phyloP scores from a whole-genome alignment of 2,329 filamentous ascomycete genomes.

The Coniochaeta sp. region DNA sequence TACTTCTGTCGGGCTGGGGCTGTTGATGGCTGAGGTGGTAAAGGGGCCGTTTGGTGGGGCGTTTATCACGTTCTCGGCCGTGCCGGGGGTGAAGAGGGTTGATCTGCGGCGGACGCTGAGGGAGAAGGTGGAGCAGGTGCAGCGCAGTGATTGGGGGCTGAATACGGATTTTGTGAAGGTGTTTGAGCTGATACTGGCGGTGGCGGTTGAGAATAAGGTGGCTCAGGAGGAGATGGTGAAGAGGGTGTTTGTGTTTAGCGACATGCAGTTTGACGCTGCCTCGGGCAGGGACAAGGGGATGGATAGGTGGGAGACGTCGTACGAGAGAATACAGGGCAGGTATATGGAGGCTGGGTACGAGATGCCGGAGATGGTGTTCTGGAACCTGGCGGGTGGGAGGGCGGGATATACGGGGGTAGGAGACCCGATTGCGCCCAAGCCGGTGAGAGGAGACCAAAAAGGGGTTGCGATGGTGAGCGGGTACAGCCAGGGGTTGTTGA shows the following conservation, averaged over 20 bases:
- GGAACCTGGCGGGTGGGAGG: constrained; percentile 43
- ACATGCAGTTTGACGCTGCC: constrained; percentile 52
- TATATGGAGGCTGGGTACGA: constrained; percentile 45
- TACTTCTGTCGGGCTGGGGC: constrained; percentile 45
- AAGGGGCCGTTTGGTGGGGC: constrained; percentile 43
- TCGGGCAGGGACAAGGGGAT: background rate
- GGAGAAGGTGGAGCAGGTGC: constrained; percentile 30
- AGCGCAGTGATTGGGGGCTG: constrained; percentile 24
- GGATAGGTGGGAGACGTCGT: constrained; percentile 33
- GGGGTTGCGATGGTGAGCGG: constrained; percentile 45
- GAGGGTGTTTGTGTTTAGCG: constrained; percentile 51
- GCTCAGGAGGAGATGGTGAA: constrained; percentile 52
- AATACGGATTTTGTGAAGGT: constrained; percentile 47
- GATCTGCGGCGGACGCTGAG: constrained; percentile 27
- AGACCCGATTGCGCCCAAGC: constrained; percentile 31
- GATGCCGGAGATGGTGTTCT: constrained; percentile 52
- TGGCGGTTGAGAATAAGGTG: constrained; percentile 41
- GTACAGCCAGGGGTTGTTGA: constrained; percentile 50
- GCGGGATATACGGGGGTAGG: constrained; percentile 10
- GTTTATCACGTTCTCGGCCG: constrained; percentile 45
- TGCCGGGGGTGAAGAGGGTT: constrained; percentile 32
- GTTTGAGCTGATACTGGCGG: constrained; percentile 47
- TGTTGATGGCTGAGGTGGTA: constrained; percentile 46
- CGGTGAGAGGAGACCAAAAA: constrained; percentile 33
- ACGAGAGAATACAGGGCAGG: constrained; percentile 36